Percentiles rank a stretch among this genome's conserved stretches.
These are phyloP conservation scores for Blastobotrys apis DNA, from an alignment of 1,139 yeast species.

Conservation along the genomic window DNA sequence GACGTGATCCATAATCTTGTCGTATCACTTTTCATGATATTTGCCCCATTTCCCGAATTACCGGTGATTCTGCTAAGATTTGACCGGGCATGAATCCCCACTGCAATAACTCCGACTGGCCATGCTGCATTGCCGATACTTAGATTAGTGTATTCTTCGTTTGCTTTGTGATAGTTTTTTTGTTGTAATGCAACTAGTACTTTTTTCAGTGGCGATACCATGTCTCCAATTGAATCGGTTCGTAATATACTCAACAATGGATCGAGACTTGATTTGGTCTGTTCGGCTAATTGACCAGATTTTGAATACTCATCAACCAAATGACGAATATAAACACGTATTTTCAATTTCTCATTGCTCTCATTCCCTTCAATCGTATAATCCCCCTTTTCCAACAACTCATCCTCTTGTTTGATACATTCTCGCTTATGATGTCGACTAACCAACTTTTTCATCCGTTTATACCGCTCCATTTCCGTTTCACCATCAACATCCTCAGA, in stretches of 20 bases:
- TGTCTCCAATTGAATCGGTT: slow-evolving; percentile 40
- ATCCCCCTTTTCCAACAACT: slow-evolving; percentile 18
- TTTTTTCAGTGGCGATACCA: slow-evolving; percentile 57
- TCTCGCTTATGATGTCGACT: slow-evolving; percentile 29
- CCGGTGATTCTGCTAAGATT: slow-evolving; percentile 47
- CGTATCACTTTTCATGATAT: slow-evolving; percentile 72
- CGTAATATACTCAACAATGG: slow-evolving; percentile 59
- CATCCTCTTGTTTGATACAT: slow-evolving; percentile 28
- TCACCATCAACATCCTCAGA: slow-evolving; percentile 45
- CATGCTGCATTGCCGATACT: slow-evolving; percentile 88
- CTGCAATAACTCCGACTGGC: slow-evolving; percentile 83
- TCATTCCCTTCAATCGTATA: slow-evolving; percentile 35
- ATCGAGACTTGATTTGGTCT: slow-evolving; percentile 54
- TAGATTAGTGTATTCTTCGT: slow-evolving; percentile 66
- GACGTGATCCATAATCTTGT: slow-evolving; percentile 77
- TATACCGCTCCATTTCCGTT: slow-evolving; percentile 37
- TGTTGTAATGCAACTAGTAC: slow-evolving; percentile 58
- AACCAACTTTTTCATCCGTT: slow-evolving; percentile 24
- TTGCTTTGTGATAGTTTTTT: slow-evolving; percentile 51
- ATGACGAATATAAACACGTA: slow-evolving; percentile 47
- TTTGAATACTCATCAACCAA: slow-evolving; percentile 46
- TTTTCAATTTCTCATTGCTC: slow-evolving; percentile 36
- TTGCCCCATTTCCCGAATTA: slow-evolving; percentile 43
- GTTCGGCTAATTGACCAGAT: slow-evolving; percentile 13
- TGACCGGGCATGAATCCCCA: slow-evolving; percentile 75